Conservation (phyloP, 2,329 filamentous ascomycete species). For the Teratosphaeria viscida region DNA sequence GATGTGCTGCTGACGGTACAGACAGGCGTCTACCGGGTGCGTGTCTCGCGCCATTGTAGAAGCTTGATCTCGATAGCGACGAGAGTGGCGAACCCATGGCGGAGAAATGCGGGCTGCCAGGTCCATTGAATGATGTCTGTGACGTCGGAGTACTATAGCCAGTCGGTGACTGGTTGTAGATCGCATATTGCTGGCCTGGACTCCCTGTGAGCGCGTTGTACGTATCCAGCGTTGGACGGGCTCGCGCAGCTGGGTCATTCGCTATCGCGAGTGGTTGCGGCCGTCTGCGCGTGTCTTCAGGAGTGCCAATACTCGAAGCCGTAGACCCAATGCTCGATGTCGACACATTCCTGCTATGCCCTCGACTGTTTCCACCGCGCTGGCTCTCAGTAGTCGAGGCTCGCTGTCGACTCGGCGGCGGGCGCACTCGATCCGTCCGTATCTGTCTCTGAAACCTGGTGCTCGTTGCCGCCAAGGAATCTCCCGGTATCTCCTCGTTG, state of each 20-base stretch:
- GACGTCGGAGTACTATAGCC: constrained; percentile 78
- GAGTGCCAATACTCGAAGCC: constrained; percentile 55
- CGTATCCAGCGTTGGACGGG: constrained; percentile 55
- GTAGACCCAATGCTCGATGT: constrained; percentile 77
- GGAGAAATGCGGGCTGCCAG: constrained; percentile 67
- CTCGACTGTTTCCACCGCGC: constrained; percentile 54
- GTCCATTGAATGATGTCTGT: constrained; percentile 66
- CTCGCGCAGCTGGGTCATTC: constrained; percentile 51
- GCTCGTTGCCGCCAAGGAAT: constrained; percentile 85
- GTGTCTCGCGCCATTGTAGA: constrained; percentile 63
- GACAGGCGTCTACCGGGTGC: constrained; percentile 52
- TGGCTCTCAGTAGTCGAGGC: constrained; percentile 68
- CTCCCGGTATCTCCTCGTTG: constrained; percentile 90
- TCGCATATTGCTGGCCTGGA: constrained; percentile 52
- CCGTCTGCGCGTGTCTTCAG: constrained; percentile 57
- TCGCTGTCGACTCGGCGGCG: constrained; percentile 60
- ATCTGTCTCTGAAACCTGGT: constrained; percentile 89
- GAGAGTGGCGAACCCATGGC: constrained; percentile 62
- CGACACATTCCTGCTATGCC: constrained; percentile 76
- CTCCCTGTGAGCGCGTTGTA: constrained; percentile 50
- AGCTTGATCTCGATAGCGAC: constrained; percentile 57
- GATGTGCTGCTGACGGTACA: constrained; percentile 64
- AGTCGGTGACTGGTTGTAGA: constrained; percentile 57
- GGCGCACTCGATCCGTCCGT: constrained; percentile 71
- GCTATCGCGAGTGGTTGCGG: constrained; percentile 76